phyloP scores from a whole-genome alignment of 148 eudicot genomes.

The Camellia japonica region DNA sequence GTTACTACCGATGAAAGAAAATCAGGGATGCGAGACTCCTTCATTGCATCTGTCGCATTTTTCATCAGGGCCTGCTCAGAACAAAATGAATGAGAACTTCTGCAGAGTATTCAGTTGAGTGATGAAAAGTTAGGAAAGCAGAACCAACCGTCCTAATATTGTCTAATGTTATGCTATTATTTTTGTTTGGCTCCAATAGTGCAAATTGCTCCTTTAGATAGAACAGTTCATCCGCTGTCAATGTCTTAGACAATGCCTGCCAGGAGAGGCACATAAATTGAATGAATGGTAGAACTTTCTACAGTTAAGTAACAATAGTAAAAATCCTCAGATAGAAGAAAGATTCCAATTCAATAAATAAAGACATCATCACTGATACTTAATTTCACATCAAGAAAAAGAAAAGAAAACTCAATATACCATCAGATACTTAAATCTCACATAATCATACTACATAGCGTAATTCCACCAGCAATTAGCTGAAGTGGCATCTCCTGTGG shows the following conservation, averaged over 20 bases:
- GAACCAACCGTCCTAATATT: slow-evolving; percentile 37
- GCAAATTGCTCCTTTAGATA: slow-evolving; percentile 56
- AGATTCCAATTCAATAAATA: no score
- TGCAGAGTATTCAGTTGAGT: not conserved
- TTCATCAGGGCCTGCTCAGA: slow-evolving; percentile 46
- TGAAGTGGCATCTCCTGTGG: no score
- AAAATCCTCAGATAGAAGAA: not conserved
- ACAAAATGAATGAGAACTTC: slow-evolving; percentile 9
- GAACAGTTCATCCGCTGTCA: slow-evolving; percentile 47
- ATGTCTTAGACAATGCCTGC: slow-evolving; percentile 58
- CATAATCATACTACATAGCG: no score
- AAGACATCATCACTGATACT: not conserved
- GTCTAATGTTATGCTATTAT: slow-evolving; percentile 40
- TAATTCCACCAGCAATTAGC: no score
- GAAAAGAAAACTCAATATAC: no score
- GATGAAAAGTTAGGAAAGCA: not conserved
- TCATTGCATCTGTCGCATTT: slow-evolving; percentile 50
- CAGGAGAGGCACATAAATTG: slow-evolving; percentile 2
- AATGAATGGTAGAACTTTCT: not conserved
- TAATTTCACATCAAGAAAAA: no score
- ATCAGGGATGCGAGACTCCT: slow-evolving; percentile 44
- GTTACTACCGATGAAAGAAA: slow-evolving; percentile 39
- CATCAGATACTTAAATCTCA: no score
- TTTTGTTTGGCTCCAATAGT: slow-evolving; percentile 41
- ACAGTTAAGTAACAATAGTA: not conserved